These are phyloP conservation scores for Phytopythium helicoides DNA, from an alignment of 352 stramenopile genomes.

Conservation along the genomic window DNA sequence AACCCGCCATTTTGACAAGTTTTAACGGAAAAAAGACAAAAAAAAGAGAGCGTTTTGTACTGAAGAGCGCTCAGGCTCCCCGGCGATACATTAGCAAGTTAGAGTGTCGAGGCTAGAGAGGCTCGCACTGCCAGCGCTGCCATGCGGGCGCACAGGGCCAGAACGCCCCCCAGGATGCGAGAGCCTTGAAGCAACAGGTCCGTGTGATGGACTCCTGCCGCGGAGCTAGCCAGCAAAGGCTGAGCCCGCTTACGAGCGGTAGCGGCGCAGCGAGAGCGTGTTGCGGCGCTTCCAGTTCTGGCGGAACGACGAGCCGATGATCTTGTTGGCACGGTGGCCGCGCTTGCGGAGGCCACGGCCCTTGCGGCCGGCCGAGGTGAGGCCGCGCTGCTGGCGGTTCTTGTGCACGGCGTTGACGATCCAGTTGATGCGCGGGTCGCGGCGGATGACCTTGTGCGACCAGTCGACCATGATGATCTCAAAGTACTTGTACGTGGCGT, in stretches of 20 bases:
- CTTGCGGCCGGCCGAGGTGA: constrained; percentile 98
- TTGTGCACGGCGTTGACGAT: constrained; percentile 99
- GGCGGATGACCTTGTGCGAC: constrained; percentile 97
- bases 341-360: constrained; percentile 97
- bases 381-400: constrained; percentile 97
- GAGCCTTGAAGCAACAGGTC: constrained; percentile 11
- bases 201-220: constrained; percentile 6
- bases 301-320: constrained; percentile 96
- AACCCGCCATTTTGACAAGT: background rate
- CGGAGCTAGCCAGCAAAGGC: background rate
- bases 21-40: no score
- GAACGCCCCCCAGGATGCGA: constrained; percentile 4
- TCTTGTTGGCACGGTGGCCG: constrained; percentile 99
- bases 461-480: constrained; percentile 99
- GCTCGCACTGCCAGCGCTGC: background rate
- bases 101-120: background rate
- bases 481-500: constrained; percentile 99
- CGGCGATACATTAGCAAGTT: constrained; percentile 7
- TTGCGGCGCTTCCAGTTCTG: constrained; percentile 99
- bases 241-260: constrained; percentile 88
- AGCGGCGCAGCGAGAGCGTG: constrained; percentile 97
- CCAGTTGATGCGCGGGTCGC: constrained; percentile 99
- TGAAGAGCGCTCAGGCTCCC: constrained; percentile 5
- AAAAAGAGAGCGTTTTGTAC: no score
- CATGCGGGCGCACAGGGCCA: constrained; percentile 2